Evolutionary conservation across 495 filamentous ascomycete species (phyloP).

Genomic region (Hypoxylon rickii): DNA sequence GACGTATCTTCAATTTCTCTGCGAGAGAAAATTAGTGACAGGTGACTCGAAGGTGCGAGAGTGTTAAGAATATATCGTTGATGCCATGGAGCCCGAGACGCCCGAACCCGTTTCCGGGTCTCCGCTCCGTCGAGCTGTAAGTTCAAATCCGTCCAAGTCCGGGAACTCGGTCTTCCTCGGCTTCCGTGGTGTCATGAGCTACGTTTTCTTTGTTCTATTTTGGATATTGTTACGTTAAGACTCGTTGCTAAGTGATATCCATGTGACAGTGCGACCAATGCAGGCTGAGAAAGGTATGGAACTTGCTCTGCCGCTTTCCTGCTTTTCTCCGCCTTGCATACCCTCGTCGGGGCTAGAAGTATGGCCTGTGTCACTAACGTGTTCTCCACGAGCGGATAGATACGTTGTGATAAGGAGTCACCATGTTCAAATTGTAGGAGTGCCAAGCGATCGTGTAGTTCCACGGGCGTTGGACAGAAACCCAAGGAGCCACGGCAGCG

Average conservation of each 20-base stretch:
- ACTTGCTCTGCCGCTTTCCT: slow-evolving; percentile 22
- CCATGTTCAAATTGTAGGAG: slow-evolving; percentile 70
- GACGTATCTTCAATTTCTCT: too few relatives aligned
- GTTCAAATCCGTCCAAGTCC: background rate
- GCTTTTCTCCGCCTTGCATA: slow-evolving; percentile 45
- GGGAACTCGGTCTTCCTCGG: slow-evolving; percentile 11
- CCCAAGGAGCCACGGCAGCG: slow-evolving; percentile 63
- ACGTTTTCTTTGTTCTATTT: background rate
- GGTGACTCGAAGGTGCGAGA: background rate
- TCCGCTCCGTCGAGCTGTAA: slow-evolving; percentile 33
- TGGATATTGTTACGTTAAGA: slow-evolving; percentile 31
- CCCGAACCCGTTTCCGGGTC: slow-evolving; percentile 18
- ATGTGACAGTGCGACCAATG: slow-evolving; percentile 44
- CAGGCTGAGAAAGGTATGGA: slow-evolving; percentile 57
- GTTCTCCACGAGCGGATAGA: slow-evolving; percentile 43
- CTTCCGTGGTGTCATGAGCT: slow-evolving; percentile 1
- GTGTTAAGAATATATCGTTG: background rate
- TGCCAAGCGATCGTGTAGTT: slow-evolving; percentile 59
- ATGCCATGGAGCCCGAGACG: slow-evolving; percentile 21
- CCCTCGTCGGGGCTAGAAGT: slow-evolving; percentile 14
- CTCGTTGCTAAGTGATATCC: slow-evolving; percentile 19
- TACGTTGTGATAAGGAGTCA: slow-evolving; percentile 69
- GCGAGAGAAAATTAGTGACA: too few relatives aligned
- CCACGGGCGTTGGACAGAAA: slow-evolving; percentile 63
- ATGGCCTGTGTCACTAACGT: slow-evolving; percentile 34